A percentile compares a stretch with the other conserved stretches of the same genome.
Evolutionary conservation across 2,329 filamentous ascomycete genomes (phyloP).

Genomic region (Fusarium udum): DNA sequence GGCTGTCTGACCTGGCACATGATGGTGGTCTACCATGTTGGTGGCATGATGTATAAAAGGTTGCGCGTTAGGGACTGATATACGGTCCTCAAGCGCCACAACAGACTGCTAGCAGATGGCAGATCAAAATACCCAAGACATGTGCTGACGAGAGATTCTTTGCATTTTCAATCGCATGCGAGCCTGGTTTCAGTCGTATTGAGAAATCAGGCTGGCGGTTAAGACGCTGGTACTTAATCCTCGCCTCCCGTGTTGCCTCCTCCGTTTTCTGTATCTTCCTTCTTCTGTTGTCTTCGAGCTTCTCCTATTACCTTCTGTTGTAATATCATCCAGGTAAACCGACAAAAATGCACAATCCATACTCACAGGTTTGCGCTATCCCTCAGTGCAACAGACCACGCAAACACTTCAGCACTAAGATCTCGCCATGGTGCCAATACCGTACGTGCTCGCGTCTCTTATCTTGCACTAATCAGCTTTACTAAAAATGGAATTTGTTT

Average conservation of each 20-base stretch:
- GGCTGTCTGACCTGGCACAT: not conserved
- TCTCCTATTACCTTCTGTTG: not conserved
- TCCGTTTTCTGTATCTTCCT: not conserved
- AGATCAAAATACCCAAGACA: accelerated
- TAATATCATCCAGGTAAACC: accelerated
- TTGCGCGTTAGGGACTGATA: not conserved
- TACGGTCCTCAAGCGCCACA: not conserved
- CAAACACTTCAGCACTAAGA: not conserved
- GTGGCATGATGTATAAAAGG: not conserved
- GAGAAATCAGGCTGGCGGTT: not conserved
- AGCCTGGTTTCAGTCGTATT: not conserved
- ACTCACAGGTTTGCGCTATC: not conserved
- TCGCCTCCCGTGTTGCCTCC: too few relatives aligned
- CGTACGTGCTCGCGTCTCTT: not conserved
- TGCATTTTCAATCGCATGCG: not conserved
- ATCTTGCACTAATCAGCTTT: too few relatives aligned
- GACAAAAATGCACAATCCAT: not conserved
- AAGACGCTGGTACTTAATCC: not conserved
- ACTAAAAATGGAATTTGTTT: not conserved
- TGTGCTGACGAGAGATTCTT: not conserved
- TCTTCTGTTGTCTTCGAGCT: accelerated
- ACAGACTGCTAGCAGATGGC: not conserved
- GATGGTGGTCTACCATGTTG: not conserved
- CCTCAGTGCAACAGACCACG: not conserved
- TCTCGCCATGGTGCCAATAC: not conserved